Base-by-base conservation (phyloP, 768 basidiomycete genomes). In the Boletus barrowsii region DNA sequence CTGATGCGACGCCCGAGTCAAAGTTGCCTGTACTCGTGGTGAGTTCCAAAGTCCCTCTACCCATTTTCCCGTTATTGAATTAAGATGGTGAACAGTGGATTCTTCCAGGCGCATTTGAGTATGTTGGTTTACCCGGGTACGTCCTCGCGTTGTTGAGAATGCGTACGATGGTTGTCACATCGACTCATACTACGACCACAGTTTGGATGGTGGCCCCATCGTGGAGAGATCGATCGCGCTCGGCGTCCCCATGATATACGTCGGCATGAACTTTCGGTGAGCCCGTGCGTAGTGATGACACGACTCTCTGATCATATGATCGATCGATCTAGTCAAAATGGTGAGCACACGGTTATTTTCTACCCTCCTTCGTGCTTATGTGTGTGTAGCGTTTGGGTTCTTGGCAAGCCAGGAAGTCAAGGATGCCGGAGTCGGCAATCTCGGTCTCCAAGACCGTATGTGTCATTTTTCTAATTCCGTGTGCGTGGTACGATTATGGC, bases 1-100 rank as follows among this genome's bases (percentile, higher is more conserved):
- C 68, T 2, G 65, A 58, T 30, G 72, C 77, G 1, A 74, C 72
- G 0, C 49, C 76, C 3, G 61, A 61, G 0, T 75, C 75, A 13
- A 79, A 77, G 46, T 68, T 83, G 3, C 83, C 83, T 5, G 80
- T 85, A 9, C 68, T 81, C 22, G 79, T 76, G 30, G 82, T 83
- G 64, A 40, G 80, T 72, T 1, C 42, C 10, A 9, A 24, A 79
- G 72, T 6, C 22, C 9, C 10, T 15, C 10, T 32, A 2, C 11
- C n/a, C 4, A 32, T 39, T 29, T 11, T 3, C 24, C 7, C 26
- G 8, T 26, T 8, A 8, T 26, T 26, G 8, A 26, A 26, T 26
- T 26, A 26, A 1, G 26, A 26, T 26, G 26, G 26, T 26, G 3
- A 32, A 40, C 10, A 74, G 72, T 76, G 67, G 64, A 62, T 74